These are phyloP conservation scores for Aspergillus egyptiacus DNA, from an alignment of 495 filamentous ascomycete species.

Conservation along the genomic window DNA sequence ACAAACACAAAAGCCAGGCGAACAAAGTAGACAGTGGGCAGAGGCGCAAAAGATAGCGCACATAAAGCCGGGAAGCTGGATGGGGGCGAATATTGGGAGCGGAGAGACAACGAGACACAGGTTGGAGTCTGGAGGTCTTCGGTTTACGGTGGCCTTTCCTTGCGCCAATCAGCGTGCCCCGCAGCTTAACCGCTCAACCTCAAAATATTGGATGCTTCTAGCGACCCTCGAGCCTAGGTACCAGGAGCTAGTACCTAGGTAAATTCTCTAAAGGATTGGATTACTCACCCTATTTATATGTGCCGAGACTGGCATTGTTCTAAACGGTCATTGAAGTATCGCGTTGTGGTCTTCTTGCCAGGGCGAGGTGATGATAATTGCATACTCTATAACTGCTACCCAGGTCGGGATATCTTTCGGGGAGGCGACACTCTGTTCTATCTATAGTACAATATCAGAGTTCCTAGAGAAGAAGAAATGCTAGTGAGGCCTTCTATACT, in stretches of 20 bases:
- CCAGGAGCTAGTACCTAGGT: background rate
- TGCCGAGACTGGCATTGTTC: no score
- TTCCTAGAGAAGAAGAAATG: no score
- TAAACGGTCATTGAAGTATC: no score
- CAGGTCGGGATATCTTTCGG: no score
- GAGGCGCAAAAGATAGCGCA: background rate
- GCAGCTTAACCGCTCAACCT: conserved; percentile 12
- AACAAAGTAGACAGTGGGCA: background rate
- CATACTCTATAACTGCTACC: no score
- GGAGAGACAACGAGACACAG: conserved; percentile 16
- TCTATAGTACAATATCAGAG: no score
- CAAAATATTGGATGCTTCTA: background rate
- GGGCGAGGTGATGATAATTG: no score
- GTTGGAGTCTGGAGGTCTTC: background rate
- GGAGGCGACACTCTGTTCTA: no score
- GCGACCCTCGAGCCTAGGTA: background rate
- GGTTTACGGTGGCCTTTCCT: conserved; percentile 39
- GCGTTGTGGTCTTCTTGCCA: no score
- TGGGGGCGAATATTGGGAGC: conserved; percentile 2
- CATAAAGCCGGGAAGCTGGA: background rate
- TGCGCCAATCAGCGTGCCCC: conserved; percentile 33
- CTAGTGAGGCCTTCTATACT: no score
- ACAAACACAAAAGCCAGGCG: background rate
- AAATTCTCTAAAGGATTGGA: no score
- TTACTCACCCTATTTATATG: no score